Percentiles rank a stretch among this genome's conserved stretches.
Evolutionary conservation across 371 early-diverging fungal species (phyloP).

Genomic region (Quaeritorhiza haematococci): DNA sequence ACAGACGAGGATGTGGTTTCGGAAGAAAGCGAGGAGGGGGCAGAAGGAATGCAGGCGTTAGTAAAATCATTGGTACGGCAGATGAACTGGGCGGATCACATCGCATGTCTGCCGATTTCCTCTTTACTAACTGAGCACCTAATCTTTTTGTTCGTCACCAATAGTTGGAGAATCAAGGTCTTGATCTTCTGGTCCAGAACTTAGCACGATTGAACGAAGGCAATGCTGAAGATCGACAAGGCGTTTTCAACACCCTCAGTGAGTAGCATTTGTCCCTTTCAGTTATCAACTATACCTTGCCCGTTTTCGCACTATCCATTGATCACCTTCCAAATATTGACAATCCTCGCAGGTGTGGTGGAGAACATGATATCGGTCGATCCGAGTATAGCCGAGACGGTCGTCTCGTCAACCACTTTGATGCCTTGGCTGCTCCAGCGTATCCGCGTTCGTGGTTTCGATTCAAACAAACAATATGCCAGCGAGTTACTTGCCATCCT

Average conservation of each 20-base stretch:
- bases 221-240: conserved; percentile 67
- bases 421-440: conserved; percentile 71
- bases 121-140: neutral
- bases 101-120: too few species aligned
- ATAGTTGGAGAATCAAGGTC: conserved; percentile 62
- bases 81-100: too few species aligned
- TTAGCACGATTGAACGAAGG: conserved; percentile 73
- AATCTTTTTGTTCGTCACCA: neutral
- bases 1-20: conserved; percentile 84
- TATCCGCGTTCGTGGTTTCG: conserved; percentile 37
- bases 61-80: conserved; percentile 64
- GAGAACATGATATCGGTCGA: conserved; percentile 81
- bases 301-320: neutral
- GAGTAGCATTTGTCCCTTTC: conserved; percentile 9
- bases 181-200: conserved; percentile 75
- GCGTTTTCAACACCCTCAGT: conserved; percentile 78
- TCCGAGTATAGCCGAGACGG: conserved; percentile 56
- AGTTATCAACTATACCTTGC: conserved; percentile 5
- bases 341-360: conserved; percentile 55
- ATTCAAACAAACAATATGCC: conserved; percentile 77
- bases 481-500: conserved; percentile 82
- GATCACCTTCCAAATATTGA: neutral
- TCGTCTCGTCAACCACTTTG: conserved; percentile 59
- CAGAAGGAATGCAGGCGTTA: conserved; percentile 62
- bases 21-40: conserved; percentile 50